A percentile compares a stretch with the other conserved stretches of the same genome.
Conservation (phyloP, 371 early-diverging fungal genomes). For the Rhizopus stolonifer region DNA sequence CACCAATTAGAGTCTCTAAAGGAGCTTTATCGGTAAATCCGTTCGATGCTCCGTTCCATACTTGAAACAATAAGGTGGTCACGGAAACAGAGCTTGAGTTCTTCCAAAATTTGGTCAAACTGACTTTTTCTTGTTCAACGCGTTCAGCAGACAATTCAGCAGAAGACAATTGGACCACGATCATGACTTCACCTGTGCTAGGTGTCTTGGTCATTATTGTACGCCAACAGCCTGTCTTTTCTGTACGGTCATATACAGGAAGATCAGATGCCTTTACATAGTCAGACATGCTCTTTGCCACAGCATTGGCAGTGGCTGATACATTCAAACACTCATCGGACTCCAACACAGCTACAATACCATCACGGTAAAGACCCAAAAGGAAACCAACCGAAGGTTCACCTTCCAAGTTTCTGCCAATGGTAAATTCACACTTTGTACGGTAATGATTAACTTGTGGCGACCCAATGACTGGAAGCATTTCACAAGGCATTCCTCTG, state of each 20-base stretch:
- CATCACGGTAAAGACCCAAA: conserved; percentile 66
- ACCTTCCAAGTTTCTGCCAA: conserved; percentile 64
- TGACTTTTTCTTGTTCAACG: conserved; percentile 32
- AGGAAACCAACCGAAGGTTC: conserved; percentile 71
- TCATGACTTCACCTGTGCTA: conserved; percentile 38
- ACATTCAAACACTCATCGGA: conserved; percentile 56
- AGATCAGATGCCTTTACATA: conserved; percentile 25
- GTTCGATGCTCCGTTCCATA: conserved; percentile 55
- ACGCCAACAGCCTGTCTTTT: conserved; percentile 65
- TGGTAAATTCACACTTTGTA: conserved; percentile 81
- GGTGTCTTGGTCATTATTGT: conserved; percentile 59
- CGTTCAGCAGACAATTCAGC: not conserved
- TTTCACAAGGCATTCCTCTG: conserved; percentile 25
- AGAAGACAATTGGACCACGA: not conserved
- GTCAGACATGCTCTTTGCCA: conserved; percentile 47
- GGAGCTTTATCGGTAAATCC: conserved; percentile 57
- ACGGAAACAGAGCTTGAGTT: conserved; percentile 2
- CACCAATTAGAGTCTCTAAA: conserved; percentile 54
- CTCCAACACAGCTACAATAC: conserved; percentile 53
- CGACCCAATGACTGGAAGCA: conserved; percentile 58
- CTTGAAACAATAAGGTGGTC: conserved; percentile 61
- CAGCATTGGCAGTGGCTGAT: conserved; percentile 48
- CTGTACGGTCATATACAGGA: conserved; percentile 55
- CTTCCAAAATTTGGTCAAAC: conserved; percentile 34
- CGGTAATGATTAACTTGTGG: conserved; percentile 69